These are phyloP conservation scores for Leersia perrieri DNA, from an alignment of 176 grass and related monocot species.

Conservation along the genomic window DNA sequence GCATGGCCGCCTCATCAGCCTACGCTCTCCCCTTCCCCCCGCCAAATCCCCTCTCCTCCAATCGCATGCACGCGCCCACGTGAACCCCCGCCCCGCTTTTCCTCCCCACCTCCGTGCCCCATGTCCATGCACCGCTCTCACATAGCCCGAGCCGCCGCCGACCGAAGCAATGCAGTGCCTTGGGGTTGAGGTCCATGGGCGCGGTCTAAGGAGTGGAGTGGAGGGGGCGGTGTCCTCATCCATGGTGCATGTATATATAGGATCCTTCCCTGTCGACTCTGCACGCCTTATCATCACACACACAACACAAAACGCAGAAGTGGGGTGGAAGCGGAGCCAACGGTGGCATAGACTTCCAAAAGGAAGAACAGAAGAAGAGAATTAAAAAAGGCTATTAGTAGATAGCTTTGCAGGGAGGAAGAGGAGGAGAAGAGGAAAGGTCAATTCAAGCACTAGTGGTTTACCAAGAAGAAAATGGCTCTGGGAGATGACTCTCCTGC, in stretches of 20 bases:
- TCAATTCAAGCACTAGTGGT: background rate
- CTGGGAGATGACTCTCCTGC: slow-evolving; percentile 53
- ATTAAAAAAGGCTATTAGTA: background rate
- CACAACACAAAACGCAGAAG: background rate
- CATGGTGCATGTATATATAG: slow-evolving; percentile 55
- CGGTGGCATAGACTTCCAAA: background rate
- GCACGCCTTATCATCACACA: slow-evolving; percentile 48
- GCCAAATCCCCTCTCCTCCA: slow-evolving; percentile 39
- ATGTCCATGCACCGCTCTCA: background rate
- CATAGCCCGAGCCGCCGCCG: background rate
- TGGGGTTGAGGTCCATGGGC: slow-evolving; percentile 32
- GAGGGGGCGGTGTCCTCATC: slow-evolving; percentile 35
- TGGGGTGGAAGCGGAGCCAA: background rate
- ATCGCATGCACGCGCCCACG: slow-evolving; percentile 49
- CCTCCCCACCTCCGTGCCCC: background rate
- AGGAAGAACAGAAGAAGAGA: background rate
- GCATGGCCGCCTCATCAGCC: background rate
- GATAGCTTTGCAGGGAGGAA: background rate
- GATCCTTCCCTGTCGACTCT: slow-evolving; percentile 44
- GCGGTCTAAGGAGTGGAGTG: background rate
- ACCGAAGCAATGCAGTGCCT: no score
- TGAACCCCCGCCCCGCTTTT: slow-evolving; percentile 38
- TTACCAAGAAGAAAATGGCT: slow-evolving; percentile 10
- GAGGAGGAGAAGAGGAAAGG: slow-evolving; percentile 13
- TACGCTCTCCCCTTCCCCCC: background rate